Base-by-base conservation (phyloP, 495 filamentous ascomycete genomes). In the Penicillium angulare region DNA sequence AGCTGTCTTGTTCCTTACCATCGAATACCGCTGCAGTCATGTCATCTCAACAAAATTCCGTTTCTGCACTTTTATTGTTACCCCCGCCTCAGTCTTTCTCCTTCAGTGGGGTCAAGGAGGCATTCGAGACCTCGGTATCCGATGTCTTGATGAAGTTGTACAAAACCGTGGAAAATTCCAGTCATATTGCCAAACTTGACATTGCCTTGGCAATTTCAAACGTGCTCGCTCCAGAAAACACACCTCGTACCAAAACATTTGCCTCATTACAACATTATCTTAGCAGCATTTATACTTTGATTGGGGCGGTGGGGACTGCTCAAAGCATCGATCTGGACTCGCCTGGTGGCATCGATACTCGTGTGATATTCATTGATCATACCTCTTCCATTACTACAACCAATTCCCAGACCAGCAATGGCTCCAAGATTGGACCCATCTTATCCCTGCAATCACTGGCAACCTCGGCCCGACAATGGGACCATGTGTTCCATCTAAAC, bases 271-370 rank as follows among this genome's bases (percentile, higher is more conserved):
- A 96, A 70, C 68, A 72, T 23, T 75, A 92, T 12, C 63, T 97
- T 18, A 87, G 87, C 17, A 81, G 79, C 43, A 59, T 96, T 49
- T 97, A 97, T 76, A 83, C 80, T 56, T 75, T 97, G 35, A 72
- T 93, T 58, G 81, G 83, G 31, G 70, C 84, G 43, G 70, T 89
- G 21, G 86, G 82, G 49, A 77, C 84, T 31, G 76, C 84, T 52
- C 68, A 82, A 10, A 71, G 72, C 16, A 72, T 85, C 49, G 73
- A 90, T 61, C 63, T 88, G 64, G 79, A 84, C 67, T 79, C 80
- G 17, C 79, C 83, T 9, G 82, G 81, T 17, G 86, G 89, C 21
- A 81, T 96, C 29, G 89, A 97, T 73, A 77, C 82, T 2, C 83
- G 92, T 10, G 74, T 96, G 26, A 44, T 96, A 20, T 75, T 95